Evolutionary conservation across 768 basidiomycete genomes (phyloP), one percentile per base, ranked within the genome.

Genomic region (Hypholoma sublateritium): DNA sequence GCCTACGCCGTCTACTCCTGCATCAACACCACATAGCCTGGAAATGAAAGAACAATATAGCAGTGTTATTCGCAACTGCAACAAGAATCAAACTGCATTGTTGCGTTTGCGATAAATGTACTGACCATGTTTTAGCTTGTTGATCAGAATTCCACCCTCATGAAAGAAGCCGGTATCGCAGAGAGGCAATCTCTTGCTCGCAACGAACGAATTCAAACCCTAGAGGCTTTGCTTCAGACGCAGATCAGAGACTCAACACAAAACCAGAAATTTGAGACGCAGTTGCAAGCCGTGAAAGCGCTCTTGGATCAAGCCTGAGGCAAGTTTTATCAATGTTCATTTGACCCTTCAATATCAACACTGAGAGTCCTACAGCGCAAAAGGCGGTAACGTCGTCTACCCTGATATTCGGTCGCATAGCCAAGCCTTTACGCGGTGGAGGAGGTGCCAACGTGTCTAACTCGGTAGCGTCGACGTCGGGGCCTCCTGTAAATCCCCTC

Each of bases 1-100:
- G 21, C 82, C 78, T 28, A 76, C 82, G 8, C 82, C 88, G 37
- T 85, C 88, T 39, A 81, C 83, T 59, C 75, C 79, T 22, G 67
- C 78, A 25, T 70, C 78, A 5, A 70, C 71, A 32, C 80, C 80
- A 37, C 78, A 81, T 44, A 83, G 81, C 62, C 78, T 82, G 76
- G 97, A 99, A 70, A 94, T 97, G 72, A 93, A 92, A 72, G 97
- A 99, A 74, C 95, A 98, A 69, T 99, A 99, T 75, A 96, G 95
- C 77, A 96, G 95, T 69, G 93, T 98, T 57, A 95, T 97, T 66
- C 89, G 93, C 60, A 97, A 97, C 71, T 95, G 94, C 77, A 98
- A 98, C 73, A 95, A n/a, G n/a, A n/a, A n/a, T n/a, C n/a, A n/a
- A n/a, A n/a, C n/a, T n/a, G n/a, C n/a, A n/a, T n/a, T n/a, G n/a